Conservation (phyloP, 2,329 filamentous ascomycete genomes). For the Beauveria varroae region DNA sequence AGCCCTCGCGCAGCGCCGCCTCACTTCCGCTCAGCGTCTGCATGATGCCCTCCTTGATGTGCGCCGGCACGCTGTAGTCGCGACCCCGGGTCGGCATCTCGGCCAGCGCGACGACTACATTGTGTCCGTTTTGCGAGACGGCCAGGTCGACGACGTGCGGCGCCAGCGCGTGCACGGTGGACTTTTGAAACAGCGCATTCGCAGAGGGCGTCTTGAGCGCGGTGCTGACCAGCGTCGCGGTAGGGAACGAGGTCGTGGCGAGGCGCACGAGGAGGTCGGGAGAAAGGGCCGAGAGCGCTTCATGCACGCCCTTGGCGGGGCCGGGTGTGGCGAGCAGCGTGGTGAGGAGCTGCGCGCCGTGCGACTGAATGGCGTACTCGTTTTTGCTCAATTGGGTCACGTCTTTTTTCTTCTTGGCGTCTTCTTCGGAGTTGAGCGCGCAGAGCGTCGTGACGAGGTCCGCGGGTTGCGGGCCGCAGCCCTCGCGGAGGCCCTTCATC, state of each 20-base stretch:
- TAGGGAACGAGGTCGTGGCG: slow-evolving; percentile 46
- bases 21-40: slow-evolving; percentile 40
- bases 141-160: slow-evolving; percentile 40
- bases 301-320: slow-evolving; percentile 63
- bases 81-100: slow-evolving; percentile 41
- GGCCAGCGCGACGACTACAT: slow-evolving; percentile 42
- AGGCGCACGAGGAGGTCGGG: slow-evolving; percentile 53
- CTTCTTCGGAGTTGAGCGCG: slow-evolving; percentile 31
- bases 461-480: slow-evolving; percentile 40
- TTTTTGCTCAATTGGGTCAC: slow-evolving; percentile 42
- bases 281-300: slow-evolving; percentile 56
- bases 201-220: slow-evolving; percentile 40
- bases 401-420: slow-evolving; percentile 27
- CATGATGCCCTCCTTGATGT: slow-evolving; percentile 51
- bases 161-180: slow-evolving; percentile 39
- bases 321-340: slow-evolving; percentile 71
- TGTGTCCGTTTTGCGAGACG: slow-evolving; percentile 42
- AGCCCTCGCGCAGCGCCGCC: slow-evolving; percentile 41
- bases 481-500: slow-evolving; percentile 39
- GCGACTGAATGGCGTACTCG: slow-evolving; percentile 48
- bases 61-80: slow-evolving; percentile 44
- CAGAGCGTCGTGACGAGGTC: slow-evolving; percentile 44
- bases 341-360: slow-evolving; percentile 76
- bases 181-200: slow-evolving; percentile 49
- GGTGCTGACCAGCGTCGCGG: slow-evolving; percentile 42